Evolutionary conservation across 192 early-diverging fungal genomes (phyloP).

Genomic region (Rhizoclosmatium globosum): DNA sequence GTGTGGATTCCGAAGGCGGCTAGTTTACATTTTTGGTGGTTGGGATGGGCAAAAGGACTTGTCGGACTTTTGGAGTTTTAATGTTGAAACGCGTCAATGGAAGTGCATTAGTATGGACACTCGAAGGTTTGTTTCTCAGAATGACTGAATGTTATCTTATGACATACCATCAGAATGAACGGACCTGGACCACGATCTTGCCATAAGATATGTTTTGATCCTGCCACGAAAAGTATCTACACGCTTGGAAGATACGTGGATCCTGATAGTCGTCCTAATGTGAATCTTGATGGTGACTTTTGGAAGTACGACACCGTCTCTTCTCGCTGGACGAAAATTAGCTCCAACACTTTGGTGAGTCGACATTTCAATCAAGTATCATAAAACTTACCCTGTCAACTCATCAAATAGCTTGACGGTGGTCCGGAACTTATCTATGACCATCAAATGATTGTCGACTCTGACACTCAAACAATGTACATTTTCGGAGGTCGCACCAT

Average conservation of each 20-base stretch:
- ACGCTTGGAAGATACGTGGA: conserved; percentile 92
- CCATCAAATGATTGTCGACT: conserved; percentile 93
- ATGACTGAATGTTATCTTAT: neutral
- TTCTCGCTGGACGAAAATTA: conserved; percentile 76
- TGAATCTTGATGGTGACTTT: conserved; percentile 83
- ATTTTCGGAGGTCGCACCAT: conserved; percentile 89
- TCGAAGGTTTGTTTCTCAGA: conserved; percentile 49
- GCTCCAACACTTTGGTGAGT: conserved; percentile 78
- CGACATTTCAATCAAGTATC: neutral
- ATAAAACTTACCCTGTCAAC: neutral
- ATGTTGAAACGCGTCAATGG: conserved; percentile 72
- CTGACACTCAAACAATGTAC: conserved; percentile 73
- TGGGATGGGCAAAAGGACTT: conserved; percentile 92
- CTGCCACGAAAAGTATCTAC: conserved; percentile 74
- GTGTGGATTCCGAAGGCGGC: conserved; percentile 76
- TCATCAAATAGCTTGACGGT: conserved; percentile 63
- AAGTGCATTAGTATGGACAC: conserved; percentile 81
- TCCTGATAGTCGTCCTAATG: conserved; percentile 69
- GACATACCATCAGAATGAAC: conserved; percentile 64
- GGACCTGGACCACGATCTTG: conserved; percentile 90
- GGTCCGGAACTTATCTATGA: conserved; percentile 93
- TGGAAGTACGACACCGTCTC: conserved; percentile 83
- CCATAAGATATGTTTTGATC: conserved; percentile 93
- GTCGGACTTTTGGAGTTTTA: conserved; percentile 89
- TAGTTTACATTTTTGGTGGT: conserved; percentile 91